phyloP scores from a whole-genome alignment of 2,329 filamentous ascomycete species.

The Xylaria sp. region DNA sequence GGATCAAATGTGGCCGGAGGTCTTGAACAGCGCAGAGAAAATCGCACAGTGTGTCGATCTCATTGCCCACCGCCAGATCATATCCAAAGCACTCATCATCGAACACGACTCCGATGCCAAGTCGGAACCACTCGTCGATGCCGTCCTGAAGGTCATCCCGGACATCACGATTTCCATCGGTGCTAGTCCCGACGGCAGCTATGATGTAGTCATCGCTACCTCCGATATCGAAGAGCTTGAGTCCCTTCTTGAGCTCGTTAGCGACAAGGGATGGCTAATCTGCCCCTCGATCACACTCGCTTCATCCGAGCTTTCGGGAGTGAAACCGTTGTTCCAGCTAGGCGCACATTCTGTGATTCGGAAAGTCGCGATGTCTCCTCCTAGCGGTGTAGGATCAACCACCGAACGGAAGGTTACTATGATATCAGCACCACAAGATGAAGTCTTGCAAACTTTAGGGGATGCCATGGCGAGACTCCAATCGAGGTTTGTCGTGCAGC shows the following conservation, averaged over 20 bases:
- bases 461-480: background rate
- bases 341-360: background rate
- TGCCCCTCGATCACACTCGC: background rate
- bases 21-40: background rate
- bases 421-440: background rate
- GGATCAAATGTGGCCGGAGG: background rate
- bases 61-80: constrained; percentile 7
- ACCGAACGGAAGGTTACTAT: background rate
- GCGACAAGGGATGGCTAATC: constrained; percentile 7
- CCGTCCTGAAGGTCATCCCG: background rate
- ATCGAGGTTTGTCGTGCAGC: background rate
- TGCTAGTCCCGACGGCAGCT: background rate
- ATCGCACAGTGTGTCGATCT: constrained; percentile 2
- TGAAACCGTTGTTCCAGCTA: constrained; percentile 2
- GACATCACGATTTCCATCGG: background rate
- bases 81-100: constrained; percentile 10
- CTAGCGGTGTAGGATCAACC: background rate
- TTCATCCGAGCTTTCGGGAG: background rate
- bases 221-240: background rate
- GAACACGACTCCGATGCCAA: background rate
- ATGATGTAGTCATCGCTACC: constrained; percentile 6
- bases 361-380: background rate
- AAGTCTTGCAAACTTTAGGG: background rate
- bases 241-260: constrained; percentile 1
- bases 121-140: background rate